These are phyloP conservation scores for Pseudonitzschia multistriata DNA, from an alignment of 108 stramenopile genomes.

Conservation along the genomic window DNA sequence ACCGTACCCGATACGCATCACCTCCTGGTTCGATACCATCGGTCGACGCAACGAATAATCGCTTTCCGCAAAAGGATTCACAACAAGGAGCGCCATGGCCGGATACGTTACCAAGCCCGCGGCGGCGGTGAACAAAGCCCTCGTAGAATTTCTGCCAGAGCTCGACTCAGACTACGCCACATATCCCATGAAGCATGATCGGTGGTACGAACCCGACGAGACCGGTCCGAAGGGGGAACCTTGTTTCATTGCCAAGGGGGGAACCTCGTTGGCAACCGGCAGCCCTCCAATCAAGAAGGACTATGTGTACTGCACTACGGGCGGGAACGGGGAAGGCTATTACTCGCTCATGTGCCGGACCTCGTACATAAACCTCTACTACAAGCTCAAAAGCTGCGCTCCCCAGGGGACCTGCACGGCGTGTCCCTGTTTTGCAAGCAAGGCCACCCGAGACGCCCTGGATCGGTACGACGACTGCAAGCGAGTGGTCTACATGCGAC, in stretches of 20 bases:
- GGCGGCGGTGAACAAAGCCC: not conserved
- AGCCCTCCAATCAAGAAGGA: conserved; percentile 9
- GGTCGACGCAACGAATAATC: not conserved
- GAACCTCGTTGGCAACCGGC: not conserved
- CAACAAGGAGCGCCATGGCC: not conserved
- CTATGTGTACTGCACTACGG: conserved; percentile 14
- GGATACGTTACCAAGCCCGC: conserved; percentile 1
- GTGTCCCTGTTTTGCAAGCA: not conserved
- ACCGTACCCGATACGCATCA: not conserved
- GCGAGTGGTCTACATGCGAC: not conserved
- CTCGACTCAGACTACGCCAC: conserved; percentile 10
- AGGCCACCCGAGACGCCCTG: not conserved
- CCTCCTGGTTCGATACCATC: not conserved
- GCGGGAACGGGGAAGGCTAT: conserved; percentile 7
- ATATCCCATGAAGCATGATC: conserved; percentile 15
- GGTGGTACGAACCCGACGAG: conserved; percentile 10
- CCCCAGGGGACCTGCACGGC: not conserved
- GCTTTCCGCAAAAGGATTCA: not conserved
- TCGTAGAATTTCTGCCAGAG: conserved; percentile 16
- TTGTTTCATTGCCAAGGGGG: conserved; percentile 1
- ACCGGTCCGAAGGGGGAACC: conserved; percentile 21
- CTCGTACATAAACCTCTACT: not conserved
- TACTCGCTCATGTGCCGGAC: not conserved
- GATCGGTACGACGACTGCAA: conserved; percentile 3
- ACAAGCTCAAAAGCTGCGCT: not conserved